Percentiles rank a stretch among this genome's conserved stretches.
Evolutionary conservation across 2,329 filamentous ascomycete species (phyloP).

Genomic region (Falciphora oryzae): DNA sequence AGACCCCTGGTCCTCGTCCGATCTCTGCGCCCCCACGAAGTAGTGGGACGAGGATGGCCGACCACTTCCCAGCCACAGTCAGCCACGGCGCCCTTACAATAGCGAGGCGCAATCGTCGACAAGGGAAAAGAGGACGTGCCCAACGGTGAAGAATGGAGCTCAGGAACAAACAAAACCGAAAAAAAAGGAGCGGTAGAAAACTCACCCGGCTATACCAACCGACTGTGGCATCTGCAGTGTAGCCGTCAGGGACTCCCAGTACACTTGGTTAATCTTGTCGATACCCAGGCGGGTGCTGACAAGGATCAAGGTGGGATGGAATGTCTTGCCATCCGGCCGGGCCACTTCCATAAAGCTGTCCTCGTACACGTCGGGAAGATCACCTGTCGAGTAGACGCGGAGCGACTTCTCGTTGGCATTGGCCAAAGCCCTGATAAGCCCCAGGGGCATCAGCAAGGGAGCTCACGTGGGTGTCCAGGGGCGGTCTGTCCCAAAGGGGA

Average conservation of each 20-base stretch:
- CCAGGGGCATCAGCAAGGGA: conserved; percentile 3
- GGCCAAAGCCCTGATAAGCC: conserved; percentile 60
- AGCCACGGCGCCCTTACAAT: conserved; percentile 6
- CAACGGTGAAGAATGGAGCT: not conserved
- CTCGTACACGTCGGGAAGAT: conserved; percentile 89
- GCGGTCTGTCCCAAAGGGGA: no score
- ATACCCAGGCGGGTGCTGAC: conserved; percentile 87
- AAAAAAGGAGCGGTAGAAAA: conserved; percentile 7
- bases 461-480: not conserved
- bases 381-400: conserved; percentile 81
- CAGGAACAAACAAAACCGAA: no score
- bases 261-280: conserved; percentile 88
- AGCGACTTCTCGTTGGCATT: conserved; percentile 60
- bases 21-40: conserved; percentile 47
- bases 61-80: conserved; percentile 49
- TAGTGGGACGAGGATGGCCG: conserved; percentile 81
- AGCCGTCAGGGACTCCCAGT: conserved; percentile 87
- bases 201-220: conserved; percentile 91
- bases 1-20: conserved; percentile 44
- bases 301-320: conserved; percentile 81
- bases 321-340: conserved; percentile 56
- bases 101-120: not conserved
- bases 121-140: not conserved
- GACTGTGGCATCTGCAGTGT: conserved; percentile 84
- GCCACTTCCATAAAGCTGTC: conserved; percentile 79